Conservation (phyloP, 345 rosid genomes). For the Lepidium africanum region DNA sequence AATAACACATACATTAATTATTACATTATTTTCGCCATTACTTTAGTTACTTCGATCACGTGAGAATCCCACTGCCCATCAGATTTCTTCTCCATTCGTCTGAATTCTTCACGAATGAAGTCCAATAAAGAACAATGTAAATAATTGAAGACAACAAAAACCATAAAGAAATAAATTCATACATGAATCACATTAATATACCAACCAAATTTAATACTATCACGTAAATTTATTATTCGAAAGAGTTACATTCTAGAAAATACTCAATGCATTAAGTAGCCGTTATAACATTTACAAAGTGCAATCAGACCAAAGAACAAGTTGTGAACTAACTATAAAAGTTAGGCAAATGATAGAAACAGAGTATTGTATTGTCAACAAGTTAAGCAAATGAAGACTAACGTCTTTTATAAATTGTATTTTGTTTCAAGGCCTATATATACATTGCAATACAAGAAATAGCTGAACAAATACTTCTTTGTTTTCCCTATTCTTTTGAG, state of each 20-base stretch:
- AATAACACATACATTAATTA: background rate
- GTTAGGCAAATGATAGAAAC: background rate
- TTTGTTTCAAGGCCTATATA: background rate
- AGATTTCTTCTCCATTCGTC: background rate
- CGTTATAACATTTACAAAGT: background rate
- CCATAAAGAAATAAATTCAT: background rate
- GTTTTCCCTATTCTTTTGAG: background rate
- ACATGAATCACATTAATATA: background rate
- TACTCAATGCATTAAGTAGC: background rate
- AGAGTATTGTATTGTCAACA: background rate
- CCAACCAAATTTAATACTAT: background rate
- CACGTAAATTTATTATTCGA: background rate
- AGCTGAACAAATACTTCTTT: background rate
- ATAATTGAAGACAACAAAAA: background rate
- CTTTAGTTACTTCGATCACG: background rate
- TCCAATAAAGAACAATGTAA: background rate
- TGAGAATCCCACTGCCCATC: conserved; percentile 6
- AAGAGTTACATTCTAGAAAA: background rate
- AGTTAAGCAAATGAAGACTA: background rate
- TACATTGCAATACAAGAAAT: conserved; percentile 14
- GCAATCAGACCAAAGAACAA: background rate
- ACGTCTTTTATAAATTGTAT: background rate
- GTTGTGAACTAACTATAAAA: background rate
- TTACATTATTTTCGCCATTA: background rate
- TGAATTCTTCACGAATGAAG: conserved; percentile 4